Percentiles rank a stretch among this genome's conserved stretches.
Evolutionary conservation across 495 filamentous ascomycete genomes (phyloP).

Genomic region (Usnea hakonensis): DNA sequence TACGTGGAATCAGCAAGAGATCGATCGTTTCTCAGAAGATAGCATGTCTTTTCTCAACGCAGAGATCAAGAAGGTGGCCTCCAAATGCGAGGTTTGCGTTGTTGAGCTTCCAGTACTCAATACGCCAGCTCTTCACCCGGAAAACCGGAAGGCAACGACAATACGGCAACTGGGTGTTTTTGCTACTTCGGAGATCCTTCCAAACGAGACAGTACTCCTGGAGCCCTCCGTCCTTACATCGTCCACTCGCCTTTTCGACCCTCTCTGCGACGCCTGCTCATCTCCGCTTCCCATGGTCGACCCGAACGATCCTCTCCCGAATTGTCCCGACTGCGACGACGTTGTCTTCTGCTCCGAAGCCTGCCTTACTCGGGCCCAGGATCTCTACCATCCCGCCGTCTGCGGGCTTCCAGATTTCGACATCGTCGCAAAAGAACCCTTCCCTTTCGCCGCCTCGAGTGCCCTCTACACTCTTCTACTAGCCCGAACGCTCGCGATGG

Average conservation of each 20-base stretch:
- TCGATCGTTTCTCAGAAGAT: constrained; percentile 66
- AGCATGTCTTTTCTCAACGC: constrained; percentile 61
- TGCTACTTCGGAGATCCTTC: constrained; percentile 69
- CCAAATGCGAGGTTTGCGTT: constrained; percentile 61
- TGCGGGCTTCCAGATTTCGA: constrained; percentile 75
- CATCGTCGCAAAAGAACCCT: constrained; percentile 69
- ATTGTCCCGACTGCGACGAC: constrained; percentile 69
- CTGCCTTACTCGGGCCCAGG: constrained; percentile 65
- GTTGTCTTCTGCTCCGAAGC: constrained; percentile 75
- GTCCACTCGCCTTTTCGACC: constrained; percentile 70
- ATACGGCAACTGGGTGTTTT: constrained; percentile 80
- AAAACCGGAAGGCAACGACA: constrained; percentile 32
- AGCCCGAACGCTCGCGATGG: constrained; percentile 74
- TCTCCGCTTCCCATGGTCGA: constrained; percentile 58
- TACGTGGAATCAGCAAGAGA: constrained; percentile 88
- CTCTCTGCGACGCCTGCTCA: constrained; percentile 78
- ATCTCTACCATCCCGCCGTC: constrained; percentile 73
- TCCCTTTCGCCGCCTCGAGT: constrained; percentile 60
- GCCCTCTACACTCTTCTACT: constrained; percentile 74
- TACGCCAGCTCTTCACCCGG: constrained; percentile 30
- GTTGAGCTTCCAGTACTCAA: constrained; percentile 64
- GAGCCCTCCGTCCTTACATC: constrained; percentile 78
- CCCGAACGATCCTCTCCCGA: constrained; percentile 39
- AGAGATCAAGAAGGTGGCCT: constrained; percentile 55
- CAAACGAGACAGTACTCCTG: constrained; percentile 67